Percentiles rank a stretch among this genome's conserved stretches.
phyloP scores from a whole-genome alignment of 2,329 filamentous ascomycete species.

The Apiospora rasikravindrae region DNA sequence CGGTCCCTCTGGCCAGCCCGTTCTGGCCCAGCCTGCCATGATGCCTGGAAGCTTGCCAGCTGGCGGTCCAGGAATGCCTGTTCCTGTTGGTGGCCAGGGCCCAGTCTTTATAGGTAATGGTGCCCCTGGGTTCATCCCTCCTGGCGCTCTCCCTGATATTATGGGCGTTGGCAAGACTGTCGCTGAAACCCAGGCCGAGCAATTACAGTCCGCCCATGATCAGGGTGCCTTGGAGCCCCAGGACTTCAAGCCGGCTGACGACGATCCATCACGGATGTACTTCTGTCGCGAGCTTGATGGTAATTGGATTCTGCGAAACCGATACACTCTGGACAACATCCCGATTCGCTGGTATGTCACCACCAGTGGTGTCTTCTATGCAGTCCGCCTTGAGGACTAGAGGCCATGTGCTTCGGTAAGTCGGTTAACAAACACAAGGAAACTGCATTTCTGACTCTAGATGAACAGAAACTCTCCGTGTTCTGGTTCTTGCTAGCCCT shows the following conservation, averaged over 20 bases:
- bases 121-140: conserved; percentile 24
- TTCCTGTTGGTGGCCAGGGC: conserved; percentile 18
- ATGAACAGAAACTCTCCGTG: not conserved
- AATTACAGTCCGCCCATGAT: conserved; percentile 53
- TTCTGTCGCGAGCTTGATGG: conserved; percentile 66
- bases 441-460: not conserved
- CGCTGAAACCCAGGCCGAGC: conserved; percentile 52
- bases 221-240: conserved; percentile 61
- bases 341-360: conserved; percentile 65
- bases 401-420: not conserved
- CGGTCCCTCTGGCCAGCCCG: conserved; percentile 17
- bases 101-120: conserved; percentile 24
- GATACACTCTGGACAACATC: conserved; percentile 64
- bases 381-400: conserved; percentile 56
- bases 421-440: not conserved
- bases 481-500: not conserved
- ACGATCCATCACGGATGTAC: conserved; percentile 65
- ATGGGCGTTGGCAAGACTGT: conserved; percentile 58
- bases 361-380: conserved; percentile 65
- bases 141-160: conserved; percentile 47
- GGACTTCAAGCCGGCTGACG: conserved; percentile 67
- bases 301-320: conserved; percentile 63
- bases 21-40: conserved; percentile 20
- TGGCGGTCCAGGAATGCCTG: conserved; percentile 11
- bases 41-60: not conserved